Base-by-base conservation (phyloP, 192 early-diverging fungal species). In the Dissophora ornata region DNA sequence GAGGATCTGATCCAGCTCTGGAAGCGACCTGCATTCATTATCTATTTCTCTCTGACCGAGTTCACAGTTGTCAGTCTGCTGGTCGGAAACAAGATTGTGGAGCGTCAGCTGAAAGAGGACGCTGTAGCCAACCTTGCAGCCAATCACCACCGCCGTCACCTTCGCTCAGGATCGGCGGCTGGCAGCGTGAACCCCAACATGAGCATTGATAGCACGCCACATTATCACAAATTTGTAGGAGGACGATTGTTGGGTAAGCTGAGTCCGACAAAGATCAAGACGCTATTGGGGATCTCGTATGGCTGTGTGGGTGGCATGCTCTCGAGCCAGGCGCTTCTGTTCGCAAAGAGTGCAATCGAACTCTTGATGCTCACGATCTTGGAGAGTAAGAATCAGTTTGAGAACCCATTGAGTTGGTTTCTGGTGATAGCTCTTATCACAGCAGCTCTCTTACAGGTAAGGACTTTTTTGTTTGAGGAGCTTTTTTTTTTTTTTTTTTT, bases 291-390 rank as follows among this genome's bases (percentile, higher is more conserved):
- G 21, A 79, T 89, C 25, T 80, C 89, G 13, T 93, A 87, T 41
- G 92, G 90, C n/a, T 66, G 87, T 32, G 66, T 93, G 1, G 83
- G 87, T 26, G 92, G 90, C 18, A 89, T 90, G 51, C 82, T 93
- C 22, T 89, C 89, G 55, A 89, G 89, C 53, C 92, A 93, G 60
- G 88, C 86, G 5, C 67, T 93, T 55, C 63, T 93, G 53, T 90
- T 92, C 73, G 92, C 92, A 46, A 93, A 93, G 59, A 91, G 89
- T 47, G 92, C 91, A 3, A 85, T 92, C 18, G 92, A 91, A 24
- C 79, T 93, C 57, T 58, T 93, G n/a, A 69, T 89, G 4, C 67
- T 92, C 28, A 89, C 87, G 0, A 60, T 89, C 16, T 40, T 82
- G 19, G 50, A 77, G 16, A 81, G 89, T 18, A 46, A 85, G 55